Base-by-base conservation (phyloP, 371 early-diverging fungal species). In the Rhizopus delemar region DNA sequence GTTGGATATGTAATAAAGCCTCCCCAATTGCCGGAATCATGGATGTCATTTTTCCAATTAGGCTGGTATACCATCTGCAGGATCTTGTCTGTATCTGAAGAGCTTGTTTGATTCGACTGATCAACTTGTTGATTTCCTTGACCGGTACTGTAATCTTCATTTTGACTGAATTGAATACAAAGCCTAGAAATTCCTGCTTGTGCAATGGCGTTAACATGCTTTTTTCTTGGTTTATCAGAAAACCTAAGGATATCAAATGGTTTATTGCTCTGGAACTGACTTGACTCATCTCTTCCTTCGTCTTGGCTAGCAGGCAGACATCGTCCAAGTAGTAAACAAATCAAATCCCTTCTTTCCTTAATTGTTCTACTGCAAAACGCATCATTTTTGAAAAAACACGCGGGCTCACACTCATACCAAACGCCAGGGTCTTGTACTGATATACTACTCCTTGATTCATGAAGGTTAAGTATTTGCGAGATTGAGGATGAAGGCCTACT, bases 341-440 rank as follows among this genome's bases (percentile, higher is more conserved):
- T 8, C 43, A n/a, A 9, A 54, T 54, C 11, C 54, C 45, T 22
- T 43, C 9, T 29, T 54, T 9, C 8, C 43, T 15, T 11, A 54
- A 8, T 3, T 5, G 54, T 15, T 54, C 54, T 11, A 54, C 12
- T 8, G 32, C 54, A 41, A 31, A 54, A 31, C 38, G 5, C 53
- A 39, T 53, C 3, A 54, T 3, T 29, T 7, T 13, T 31, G n/a
- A n/a, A 29, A 43, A 33, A 43, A 41, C 7, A 22, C 5, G 15
- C 31, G 54, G 22, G 43, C 45, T n/a, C n/a, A 32, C 54, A 50
- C 62, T 62, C n/a, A 62, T 39, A 4, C 62, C 62, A 41, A 62
- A 62, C 2, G 62, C 43, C 15, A 62, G 16, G 4, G 57, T 15
- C 8, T 46, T 46, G 63, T 57, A 62, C 32, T 52, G 59, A 41